These are phyloP conservation scores for Clavariopsis aquatica DNA, from an alignment of 495 filamentous ascomycete species.

Conservation along the genomic window DNA sequence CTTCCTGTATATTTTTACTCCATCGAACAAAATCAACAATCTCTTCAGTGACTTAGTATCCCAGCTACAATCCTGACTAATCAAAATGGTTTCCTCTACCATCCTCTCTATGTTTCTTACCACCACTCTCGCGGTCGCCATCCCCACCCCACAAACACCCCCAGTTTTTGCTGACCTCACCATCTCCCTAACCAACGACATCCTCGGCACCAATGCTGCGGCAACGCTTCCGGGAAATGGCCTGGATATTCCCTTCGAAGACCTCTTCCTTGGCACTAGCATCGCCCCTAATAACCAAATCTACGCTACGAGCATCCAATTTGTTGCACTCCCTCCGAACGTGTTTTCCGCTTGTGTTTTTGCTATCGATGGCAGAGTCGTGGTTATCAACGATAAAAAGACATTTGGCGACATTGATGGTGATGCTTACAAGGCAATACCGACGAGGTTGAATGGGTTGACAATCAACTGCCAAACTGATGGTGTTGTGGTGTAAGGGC, in stretches of 20 bases:
- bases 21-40: background rate
- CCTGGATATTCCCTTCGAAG: background rate
- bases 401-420: background rate
- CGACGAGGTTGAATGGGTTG: background rate
- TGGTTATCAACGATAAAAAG: background rate
- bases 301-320: background rate
- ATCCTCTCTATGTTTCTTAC: background rate
- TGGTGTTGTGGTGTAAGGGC: background rate
- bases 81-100: background rate
- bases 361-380: background rate
- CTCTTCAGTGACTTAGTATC: no score
- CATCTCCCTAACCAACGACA: background rate
- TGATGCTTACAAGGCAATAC: background rate
- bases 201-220: background rate
- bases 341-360: background rate
- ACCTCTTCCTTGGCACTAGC: background rate
- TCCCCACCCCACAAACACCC: background rate
- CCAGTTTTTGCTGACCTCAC: background rate
- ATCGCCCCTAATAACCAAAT: background rate
- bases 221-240: background rate
- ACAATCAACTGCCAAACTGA: background rate
- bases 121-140: background rate
- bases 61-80: no score
- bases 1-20: no score
- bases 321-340: background rate